Evolutionary conservation across 2,329 filamentous ascomycete genomes (phyloP), one percentile per base, ranked within the genome.

Genomic region (Scortechinia acanthostroma): DNA sequence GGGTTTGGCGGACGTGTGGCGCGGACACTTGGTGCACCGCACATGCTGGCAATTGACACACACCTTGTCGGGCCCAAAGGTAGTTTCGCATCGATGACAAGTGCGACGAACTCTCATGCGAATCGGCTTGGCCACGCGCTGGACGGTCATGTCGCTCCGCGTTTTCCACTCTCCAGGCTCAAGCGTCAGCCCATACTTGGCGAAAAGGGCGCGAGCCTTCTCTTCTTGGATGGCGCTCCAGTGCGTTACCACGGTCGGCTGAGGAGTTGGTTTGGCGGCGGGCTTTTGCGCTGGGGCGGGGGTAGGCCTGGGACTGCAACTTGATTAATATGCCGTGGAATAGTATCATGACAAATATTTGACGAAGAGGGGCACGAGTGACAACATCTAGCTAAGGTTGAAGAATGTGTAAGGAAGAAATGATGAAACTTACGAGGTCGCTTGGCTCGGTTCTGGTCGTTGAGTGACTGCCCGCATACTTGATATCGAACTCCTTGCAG

Each of bases 11-110:
- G 69, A 43, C 33, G 79, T 78, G 50, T 74, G 70, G 22, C 76
- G 69, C 21, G 74, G 73, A 52, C 79, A 84, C 52, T 77, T 76
- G 53, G 71, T 75, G 68, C 79, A 84, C 45, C 78, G 69, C 43
- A 66, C 68, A 60, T 84, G 79, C 44, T 76, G 69, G 59, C 79
- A 84, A 47, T 73, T 71, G 49, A 63, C 52, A 58, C 79, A 83
- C 35, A 72, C 60, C 56, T 71, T 78, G 47, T 80, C 73, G 20
- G 67, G 56, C 22, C 76, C 77, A 53, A 78, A 82, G 15, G 69
- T 68, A 15, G 72, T 74, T 44, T 74, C 69, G 58, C 79, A 83
- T 48, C 70, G 71, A 57, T 83, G 79, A 56, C 79, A 83, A 50
- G 67, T 74, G 50, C 69, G 70, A 49, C 71, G 69, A 37, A 74